Conservation (phyloP, 2,329 filamentous ascomycete genomes). For the Pezicula neosporulosa region DNA sequence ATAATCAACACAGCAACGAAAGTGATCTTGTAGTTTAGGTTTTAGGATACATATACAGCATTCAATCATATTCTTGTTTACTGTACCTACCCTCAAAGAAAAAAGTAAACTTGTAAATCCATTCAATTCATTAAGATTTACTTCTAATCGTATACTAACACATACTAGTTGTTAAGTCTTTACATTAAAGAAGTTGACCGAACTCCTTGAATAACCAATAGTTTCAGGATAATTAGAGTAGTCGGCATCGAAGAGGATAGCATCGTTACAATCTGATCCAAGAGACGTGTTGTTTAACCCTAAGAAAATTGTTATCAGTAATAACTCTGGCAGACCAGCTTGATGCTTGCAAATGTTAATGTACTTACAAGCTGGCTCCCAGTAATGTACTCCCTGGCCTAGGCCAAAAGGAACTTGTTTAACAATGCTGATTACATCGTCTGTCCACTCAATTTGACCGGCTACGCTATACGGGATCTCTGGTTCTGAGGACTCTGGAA, state of each 20-base stretch:
- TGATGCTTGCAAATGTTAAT: too few relatives aligned
- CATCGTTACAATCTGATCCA: constrained; percentile 61
- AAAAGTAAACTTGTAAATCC: background rate
- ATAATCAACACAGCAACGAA: too few relatives aligned
- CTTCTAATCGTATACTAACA: background rate
- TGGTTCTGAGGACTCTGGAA: constrained; percentile 27
- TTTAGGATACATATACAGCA: too few relatives aligned
- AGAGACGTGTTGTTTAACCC: constrained; percentile 60
- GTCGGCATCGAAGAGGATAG: constrained; percentile 51
- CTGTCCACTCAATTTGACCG: constrained; percentile 60
- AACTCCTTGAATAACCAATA: constrained; percentile 25
- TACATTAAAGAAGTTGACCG: constrained; percentile 24
- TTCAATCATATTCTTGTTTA: too few relatives aligned
- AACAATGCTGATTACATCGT: constrained; percentile 55
- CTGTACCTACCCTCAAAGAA: background rate
- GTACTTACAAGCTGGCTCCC: constrained; percentile 53
- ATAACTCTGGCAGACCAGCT: background rate
- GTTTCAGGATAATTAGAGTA: constrained; percentile 23
- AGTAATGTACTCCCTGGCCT: constrained; percentile 60
- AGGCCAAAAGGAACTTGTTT: constrained; percentile 47
- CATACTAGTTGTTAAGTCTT: background rate
- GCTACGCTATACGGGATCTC: constrained; percentile 58
- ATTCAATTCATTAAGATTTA: background rate
- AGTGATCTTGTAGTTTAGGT: too few relatives aligned
- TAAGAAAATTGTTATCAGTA: background rate